Evolutionary conservation across 106 monocot genomes (phyloP).

Genomic region (Dendrobium catenatum): DNA sequence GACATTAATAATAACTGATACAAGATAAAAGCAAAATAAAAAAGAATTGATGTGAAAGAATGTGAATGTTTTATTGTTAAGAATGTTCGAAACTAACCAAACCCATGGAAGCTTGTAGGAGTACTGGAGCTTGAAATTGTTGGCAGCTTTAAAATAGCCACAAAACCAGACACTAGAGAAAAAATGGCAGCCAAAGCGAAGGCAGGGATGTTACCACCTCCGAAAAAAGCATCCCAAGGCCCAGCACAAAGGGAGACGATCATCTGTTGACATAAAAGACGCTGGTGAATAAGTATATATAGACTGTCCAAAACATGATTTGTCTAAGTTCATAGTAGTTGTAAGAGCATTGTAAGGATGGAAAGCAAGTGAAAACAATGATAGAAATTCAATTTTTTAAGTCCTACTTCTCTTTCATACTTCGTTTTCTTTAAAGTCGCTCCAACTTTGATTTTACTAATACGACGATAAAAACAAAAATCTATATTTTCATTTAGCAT

Average conservation of each 20-base stretch:
- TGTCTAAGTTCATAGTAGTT: too few relatives aligned
- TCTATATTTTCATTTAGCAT: too few relatives aligned
- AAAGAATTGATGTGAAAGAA: slow-evolving; percentile 7
- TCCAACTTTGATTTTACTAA: too few relatives aligned
- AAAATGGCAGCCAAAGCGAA: slow-evolving; percentile 77
- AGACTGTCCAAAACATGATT: too few relatives aligned
- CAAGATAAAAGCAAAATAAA: neutral
- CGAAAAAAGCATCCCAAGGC: slow-evolving; percentile 95
- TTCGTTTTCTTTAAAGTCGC: too few relatives aligned
- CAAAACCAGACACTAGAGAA: slow-evolving; percentile 39
- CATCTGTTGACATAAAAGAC: slow-evolving; percentile 38
- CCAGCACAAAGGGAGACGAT: slow-evolving; percentile 85
- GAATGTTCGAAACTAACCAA: slow-evolving; percentile 39
- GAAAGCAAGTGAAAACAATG: too few relatives aligned
- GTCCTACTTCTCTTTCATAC: too few relatives aligned
- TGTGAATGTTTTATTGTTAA: neutral
- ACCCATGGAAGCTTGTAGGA: slow-evolving; percentile 73
- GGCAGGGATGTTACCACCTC: slow-evolving; percentile 91
- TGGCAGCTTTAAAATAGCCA: slow-evolving; percentile 66
- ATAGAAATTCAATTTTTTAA: too few relatives aligned
- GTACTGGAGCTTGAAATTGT: slow-evolving; percentile 37
- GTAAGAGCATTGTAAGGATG: too few relatives aligned
- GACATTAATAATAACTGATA: neutral
- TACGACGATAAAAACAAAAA: too few relatives aligned
- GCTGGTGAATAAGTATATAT: too few relatives aligned